phyloP scores from a whole-genome alignment of 169 alveolate genomes.

The Cryptosporidium meleagridis region DNA sequence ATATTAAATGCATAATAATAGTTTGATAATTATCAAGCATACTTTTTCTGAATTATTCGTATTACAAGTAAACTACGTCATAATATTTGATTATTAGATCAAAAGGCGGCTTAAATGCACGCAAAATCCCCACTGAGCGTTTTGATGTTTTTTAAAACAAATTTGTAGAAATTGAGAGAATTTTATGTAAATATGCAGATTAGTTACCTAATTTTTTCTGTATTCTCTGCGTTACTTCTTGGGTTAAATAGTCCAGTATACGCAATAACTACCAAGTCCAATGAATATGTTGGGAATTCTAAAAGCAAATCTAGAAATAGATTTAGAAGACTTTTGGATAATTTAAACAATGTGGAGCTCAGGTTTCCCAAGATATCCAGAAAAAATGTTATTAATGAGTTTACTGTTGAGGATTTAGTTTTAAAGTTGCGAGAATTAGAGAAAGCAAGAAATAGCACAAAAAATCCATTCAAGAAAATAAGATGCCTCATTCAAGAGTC shows the following conservation, averaged over 20 bases:
- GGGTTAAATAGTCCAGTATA: not conserved
- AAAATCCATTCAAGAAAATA: conserved; percentile 55
- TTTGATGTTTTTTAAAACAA: not conserved
- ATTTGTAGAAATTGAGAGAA: not conserved
- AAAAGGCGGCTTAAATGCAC: not conserved
- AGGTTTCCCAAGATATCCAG: not conserved
- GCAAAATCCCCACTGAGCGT: not conserved
- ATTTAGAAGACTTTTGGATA: not conserved
- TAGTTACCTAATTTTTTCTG: conserved; percentile 6
- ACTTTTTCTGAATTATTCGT: not conserved
- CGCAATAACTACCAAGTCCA: not conserved
- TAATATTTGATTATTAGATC: not conserved
- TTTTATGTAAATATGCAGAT: not conserved
- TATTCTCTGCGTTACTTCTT: not conserved
- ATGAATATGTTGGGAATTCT: too few relatives aligned
- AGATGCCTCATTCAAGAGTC: conserved; percentile 2
- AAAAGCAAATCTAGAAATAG: not conserved
- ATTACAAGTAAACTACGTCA: not conserved
- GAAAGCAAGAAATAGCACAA: conserved; percentile 2
- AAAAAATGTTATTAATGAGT: not conserved
- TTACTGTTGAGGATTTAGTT: not conserved
- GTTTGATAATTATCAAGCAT: not conserved
- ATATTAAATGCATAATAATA: not conserved
- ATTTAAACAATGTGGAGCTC: not conserved
- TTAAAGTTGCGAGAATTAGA: not conserved